phyloP scores from a whole-genome alignment of 768 basidiomycete genomes.

The Mycena vulgaris region DNA sequence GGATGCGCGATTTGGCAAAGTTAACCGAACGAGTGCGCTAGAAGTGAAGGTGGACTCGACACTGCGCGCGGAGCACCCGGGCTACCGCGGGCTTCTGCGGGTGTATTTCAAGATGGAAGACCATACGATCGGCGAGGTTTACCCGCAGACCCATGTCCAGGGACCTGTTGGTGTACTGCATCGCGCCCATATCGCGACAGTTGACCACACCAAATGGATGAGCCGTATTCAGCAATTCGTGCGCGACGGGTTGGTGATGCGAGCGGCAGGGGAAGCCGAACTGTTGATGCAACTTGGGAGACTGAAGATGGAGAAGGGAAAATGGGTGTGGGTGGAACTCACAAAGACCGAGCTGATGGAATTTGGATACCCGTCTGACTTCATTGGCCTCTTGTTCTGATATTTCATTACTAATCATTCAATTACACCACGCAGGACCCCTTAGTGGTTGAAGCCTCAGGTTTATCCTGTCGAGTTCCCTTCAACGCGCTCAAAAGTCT shows the following conservation, averaged over 20 bases:
- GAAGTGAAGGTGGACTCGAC: not conserved
- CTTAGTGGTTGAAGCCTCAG: too few relatives aligned
- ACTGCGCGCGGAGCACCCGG: not conserved
- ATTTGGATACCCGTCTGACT: constrained; percentile 23
- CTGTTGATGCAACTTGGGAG: constrained; percentile 25
- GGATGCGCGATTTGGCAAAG: not conserved
- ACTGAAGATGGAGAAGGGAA: constrained; percentile 31
- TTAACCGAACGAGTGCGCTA: not conserved
- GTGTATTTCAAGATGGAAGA: constrained; percentile 31
- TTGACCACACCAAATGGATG: constrained; percentile 30
- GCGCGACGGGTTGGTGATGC: constrained; percentile 31
- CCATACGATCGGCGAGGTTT: constrained; percentile 13
- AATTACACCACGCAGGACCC: too few relatives aligned
- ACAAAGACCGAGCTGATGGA: constrained; percentile 13
- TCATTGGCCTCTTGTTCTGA: constrained; percentile 20
- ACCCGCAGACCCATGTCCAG: not conserved
- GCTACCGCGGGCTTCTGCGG: constrained; percentile 22
- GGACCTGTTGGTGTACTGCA: not conserved
- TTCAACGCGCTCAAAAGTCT: too few relatives aligned
- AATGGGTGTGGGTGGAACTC: constrained; percentile 34
- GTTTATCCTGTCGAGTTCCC: too few relatives aligned
- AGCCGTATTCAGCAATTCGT: constrained; percentile 25
- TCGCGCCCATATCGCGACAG: not conserved
- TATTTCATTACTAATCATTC: not conserved
- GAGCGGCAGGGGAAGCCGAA: not conserved